Percentiles rank a stretch among this genome's conserved stretches.
Conservation (phyloP, 2,329 filamentous ascomycete species). For the Calonectria montana region DNA sequence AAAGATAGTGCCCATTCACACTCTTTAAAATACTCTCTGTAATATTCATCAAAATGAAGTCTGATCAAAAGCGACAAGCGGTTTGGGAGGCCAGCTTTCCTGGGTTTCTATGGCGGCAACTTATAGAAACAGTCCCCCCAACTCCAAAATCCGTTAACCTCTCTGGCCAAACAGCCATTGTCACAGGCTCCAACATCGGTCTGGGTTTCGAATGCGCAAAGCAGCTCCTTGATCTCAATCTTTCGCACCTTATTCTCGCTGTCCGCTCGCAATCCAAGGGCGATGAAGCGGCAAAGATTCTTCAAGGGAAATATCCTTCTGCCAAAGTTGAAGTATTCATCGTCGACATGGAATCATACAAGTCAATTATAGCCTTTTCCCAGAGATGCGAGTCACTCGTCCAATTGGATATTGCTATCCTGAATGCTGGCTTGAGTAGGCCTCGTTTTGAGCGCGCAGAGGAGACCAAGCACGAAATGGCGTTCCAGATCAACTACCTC, state of each 20-base stretch:
- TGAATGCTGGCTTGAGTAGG: constrained; percentile 57
- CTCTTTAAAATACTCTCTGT: too few relatives aligned
- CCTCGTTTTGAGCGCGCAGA: constrained; percentile 38
- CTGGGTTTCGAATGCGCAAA: constrained; percentile 59
- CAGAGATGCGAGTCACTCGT: constrained; percentile 45
- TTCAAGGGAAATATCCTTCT: constrained; percentile 38
- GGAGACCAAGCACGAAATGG: constrained; percentile 53
- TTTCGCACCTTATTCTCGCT: constrained; percentile 59
- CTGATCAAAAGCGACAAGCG: constrained; percentile 33
- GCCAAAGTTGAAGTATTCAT: constrained; percentile 59
- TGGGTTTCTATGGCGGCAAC: constrained; percentile 41
- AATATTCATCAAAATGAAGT: constrained; percentile 29
- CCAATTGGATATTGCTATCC: constrained; percentile 57
- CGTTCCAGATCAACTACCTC: constrained; percentile 54
- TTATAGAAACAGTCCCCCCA: constrained; percentile 37
- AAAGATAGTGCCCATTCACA: not conserved
- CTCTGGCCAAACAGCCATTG: constrained; percentile 54
- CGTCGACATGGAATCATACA: constrained; percentile 60
- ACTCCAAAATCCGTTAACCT: constrained; percentile 42
- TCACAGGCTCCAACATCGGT: constrained; percentile 63
- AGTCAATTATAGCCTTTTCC: constrained; percentile 57
- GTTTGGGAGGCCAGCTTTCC: constrained; percentile 34
- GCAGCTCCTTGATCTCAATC: constrained; percentile 53
- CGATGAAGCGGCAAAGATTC: constrained; percentile 49
- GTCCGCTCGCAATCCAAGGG: constrained; percentile 58